Percentiles rank a stretch among this genome's conserved stretches.
These are phyloP conservation scores for Leucosporidium scottii DNA, from an alignment of 768 basidiomycete genomes.

Conservation along the genomic window DNA sequence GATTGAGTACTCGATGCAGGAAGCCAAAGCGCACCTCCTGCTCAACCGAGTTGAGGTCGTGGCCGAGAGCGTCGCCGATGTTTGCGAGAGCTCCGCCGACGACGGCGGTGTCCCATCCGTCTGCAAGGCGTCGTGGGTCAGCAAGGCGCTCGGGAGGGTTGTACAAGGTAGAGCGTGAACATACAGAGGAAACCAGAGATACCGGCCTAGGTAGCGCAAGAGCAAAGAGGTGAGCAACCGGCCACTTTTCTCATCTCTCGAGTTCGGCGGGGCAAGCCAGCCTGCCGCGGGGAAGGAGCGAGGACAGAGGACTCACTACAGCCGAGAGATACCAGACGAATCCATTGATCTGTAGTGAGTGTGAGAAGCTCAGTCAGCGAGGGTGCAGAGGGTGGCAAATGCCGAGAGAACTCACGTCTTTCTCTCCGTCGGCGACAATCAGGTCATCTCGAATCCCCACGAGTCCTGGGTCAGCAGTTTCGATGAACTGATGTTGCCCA, in stretches of 20 bases:
- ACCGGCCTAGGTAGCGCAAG: background rate
- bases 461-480: background rate
- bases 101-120: constrained; percentile 11
- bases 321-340: constrained; percentile 5
- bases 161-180: background rate
- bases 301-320: too few species aligned
- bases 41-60: background rate
- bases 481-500: background rate
- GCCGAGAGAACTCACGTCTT: constrained; percentile 7
- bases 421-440: constrained; percentile 3
- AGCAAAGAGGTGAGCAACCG: too few species aligned
- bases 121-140: background rate
- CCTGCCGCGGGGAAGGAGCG: too few species aligned
- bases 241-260: too few species aligned
- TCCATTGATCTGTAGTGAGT: background rate
- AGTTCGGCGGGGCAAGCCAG: too few species aligned
- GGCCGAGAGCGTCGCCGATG: constrained; percentile 2
- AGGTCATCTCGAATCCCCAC: background rate
- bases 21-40: background rate
- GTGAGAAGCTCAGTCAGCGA: background rate
- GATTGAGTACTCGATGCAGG: background rate
- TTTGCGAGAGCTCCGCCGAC: constrained; percentile 12
- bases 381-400: too few species aligned
- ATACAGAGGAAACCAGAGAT: background rate
- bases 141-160: background rate